Conservation (phyloP, 768 basidiomycete genomes). For the Mycena latifolia region DNA sequence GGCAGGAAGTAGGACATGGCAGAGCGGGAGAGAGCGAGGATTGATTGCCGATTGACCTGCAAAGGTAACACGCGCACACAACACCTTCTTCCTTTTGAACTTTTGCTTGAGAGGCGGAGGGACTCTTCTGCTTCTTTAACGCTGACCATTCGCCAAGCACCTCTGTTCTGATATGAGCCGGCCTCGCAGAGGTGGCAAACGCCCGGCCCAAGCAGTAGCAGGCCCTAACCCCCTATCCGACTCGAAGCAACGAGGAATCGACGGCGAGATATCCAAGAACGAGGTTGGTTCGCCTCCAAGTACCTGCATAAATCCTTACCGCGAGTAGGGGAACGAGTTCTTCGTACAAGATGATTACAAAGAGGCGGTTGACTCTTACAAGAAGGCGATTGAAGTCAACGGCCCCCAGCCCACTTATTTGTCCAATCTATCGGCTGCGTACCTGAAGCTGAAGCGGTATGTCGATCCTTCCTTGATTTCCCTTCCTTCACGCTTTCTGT, state of each 20-base stretch:
- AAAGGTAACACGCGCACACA: background rate
- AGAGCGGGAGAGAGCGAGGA: background rate
- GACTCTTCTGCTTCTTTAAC: too few relatives aligned
- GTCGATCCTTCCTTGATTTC: background rate
- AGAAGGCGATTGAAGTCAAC: background rate
- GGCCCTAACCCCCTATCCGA: background rate
- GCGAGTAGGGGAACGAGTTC: background rate
- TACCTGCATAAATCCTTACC: background rate
- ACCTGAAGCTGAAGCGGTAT: conserved; percentile 49
- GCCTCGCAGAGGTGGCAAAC: background rate
- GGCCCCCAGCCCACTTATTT: conserved; percentile 45
- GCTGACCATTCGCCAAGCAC: too few relatives aligned
- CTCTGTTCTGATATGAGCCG: background rate
- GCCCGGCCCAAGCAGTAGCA: background rate
- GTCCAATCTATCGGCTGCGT: conserved; percentile 49
- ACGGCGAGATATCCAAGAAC: background rate
- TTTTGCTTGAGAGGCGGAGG: too few relatives aligned
- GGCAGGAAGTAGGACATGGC: conserved; percentile 92
- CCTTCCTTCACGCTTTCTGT: background rate
- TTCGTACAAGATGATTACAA: conserved; percentile 5
- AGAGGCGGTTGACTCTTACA: background rate
- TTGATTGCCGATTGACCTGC: background rate
- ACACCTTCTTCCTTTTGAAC: background rate
- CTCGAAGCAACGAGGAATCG: background rate
- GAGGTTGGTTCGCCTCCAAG: background rate